Evolutionary conservation across 2,329 filamentous ascomycete species (phyloP).

Genomic region (Teratosphaeria gauchensis): DNA sequence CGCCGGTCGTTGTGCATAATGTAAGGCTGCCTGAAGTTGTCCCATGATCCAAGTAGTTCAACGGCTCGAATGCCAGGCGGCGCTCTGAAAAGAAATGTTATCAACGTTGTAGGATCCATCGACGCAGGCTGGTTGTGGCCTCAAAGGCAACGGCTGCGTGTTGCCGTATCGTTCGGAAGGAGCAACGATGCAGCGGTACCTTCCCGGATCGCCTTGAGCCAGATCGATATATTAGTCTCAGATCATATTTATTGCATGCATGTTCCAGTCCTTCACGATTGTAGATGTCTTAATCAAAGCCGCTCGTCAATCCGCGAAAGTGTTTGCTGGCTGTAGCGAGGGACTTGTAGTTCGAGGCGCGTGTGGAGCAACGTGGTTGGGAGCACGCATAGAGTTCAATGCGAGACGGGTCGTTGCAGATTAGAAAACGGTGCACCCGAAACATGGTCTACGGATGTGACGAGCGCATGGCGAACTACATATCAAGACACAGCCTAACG

Average conservation of each 20-base stretch:
- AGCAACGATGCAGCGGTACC: not conserved
- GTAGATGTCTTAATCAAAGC: not conserved
- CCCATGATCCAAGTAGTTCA: constrained; percentile 83
- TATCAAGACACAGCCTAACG: not conserved
- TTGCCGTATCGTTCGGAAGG: not conserved
- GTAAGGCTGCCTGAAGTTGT: constrained; percentile 77
- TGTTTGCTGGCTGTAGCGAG: not conserved
- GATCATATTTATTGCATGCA: not conserved
- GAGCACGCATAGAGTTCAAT: not conserved
- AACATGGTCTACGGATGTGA: not conserved
- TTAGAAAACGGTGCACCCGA: not conserved
- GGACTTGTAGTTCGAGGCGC: not conserved
- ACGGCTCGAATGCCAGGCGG: constrained; percentile 46
- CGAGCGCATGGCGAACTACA: not conserved
- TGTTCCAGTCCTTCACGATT: not conserved
- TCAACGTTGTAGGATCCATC: constrained; percentile 20
- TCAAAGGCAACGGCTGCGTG: not conserved
- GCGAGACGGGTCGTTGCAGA: not conserved
- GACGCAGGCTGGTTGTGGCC: not conserved
- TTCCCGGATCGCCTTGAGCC: not conserved
- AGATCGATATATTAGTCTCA: not conserved
- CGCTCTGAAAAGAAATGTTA: constrained; percentile 29
- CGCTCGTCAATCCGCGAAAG: not conserved
- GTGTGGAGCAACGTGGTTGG: too few species aligned
- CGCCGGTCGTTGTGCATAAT: constrained; percentile 70